Evolutionary conservation across 345 rosid species (phyloP).

Genomic region (Aethionema arabicum): DNA sequence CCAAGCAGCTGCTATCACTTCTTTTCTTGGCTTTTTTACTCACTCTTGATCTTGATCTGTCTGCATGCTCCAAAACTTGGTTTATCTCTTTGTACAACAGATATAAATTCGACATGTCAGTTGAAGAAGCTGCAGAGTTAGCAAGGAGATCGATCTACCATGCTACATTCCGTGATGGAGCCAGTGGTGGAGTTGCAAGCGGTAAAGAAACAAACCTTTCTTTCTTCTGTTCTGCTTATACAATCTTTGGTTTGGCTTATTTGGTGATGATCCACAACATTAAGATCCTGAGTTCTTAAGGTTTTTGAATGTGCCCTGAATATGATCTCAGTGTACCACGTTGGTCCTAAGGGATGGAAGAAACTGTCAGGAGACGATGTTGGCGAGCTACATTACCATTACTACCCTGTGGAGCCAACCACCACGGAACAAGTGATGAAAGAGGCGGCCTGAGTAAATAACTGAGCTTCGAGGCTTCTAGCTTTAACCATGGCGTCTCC

Average conservation of each 20-base stretch:
- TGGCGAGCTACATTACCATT: slow-evolving; percentile 81
- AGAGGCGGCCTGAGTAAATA: slow-evolving; percentile 41
- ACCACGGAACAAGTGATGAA: slow-evolving; percentile 78
- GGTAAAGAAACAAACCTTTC: slow-evolving; percentile 44
- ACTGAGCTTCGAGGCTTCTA: too few species aligned
- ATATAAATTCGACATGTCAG: slow-evolving; percentile 70
- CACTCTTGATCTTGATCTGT: background rate
- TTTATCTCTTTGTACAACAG: slow-evolving; percentile 35
- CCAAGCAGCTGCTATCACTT: too few species aligned
- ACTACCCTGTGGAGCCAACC: slow-evolving; percentile 59
- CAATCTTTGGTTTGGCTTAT: background rate
- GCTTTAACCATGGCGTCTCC: too few species aligned
- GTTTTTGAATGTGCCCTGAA: background rate
- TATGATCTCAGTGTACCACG: slow-evolving; percentile 68
- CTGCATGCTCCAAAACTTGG: too few species aligned
- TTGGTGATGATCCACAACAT: background rate
- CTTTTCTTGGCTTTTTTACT: too few species aligned
- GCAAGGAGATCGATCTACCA: slow-evolving; percentile 93
- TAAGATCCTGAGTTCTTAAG: background rate
- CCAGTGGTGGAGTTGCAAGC: slow-evolving; percentile 99
- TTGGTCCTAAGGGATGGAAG: slow-evolving; percentile 89
- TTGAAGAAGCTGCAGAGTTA: slow-evolving; percentile 89
- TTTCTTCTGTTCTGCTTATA: slow-evolving; percentile 1
- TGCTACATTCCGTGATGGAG: slow-evolving; percentile 95
- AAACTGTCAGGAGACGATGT: slow-evolving; percentile 94